phyloP scores from a whole-genome alignment of 2,329 filamentous ascomycete species.

The Penicillium brasilianum region DNA sequence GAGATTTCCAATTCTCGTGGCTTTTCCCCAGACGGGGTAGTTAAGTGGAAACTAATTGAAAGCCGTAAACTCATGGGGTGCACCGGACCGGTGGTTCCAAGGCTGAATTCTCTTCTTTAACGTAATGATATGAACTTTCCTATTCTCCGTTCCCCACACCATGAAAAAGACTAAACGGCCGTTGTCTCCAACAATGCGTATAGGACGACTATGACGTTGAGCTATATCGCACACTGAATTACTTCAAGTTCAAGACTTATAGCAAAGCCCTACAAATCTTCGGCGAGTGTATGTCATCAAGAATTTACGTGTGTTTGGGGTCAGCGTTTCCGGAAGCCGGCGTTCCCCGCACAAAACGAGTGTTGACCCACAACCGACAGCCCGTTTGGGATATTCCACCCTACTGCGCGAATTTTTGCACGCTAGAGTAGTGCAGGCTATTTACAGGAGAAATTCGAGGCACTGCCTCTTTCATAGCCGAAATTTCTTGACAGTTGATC shows the following conservation, averaged over 20 bases:
- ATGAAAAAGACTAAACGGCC: not conserved
- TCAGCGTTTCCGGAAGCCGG: slow-evolving; percentile 2
- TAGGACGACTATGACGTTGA: not conserved
- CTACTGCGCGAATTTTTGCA: not conserved
- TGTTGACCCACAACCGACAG: not conserved
- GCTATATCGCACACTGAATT: not conserved
- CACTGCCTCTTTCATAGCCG: not conserved
- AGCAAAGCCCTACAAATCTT: too few species aligned
- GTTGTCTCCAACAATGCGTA: not conserved
- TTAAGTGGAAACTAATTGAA: not conserved
- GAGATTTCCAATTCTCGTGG: not conserved
- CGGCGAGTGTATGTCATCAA: not conserved
- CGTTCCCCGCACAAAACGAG: slow-evolving; percentile 12
- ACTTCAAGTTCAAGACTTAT: not conserved
- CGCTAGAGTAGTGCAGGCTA: not conserved
- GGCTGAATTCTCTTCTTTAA: slow-evolving; percentile 6
- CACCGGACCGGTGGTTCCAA: slow-evolving; percentile 6
- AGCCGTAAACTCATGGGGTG: not conserved
- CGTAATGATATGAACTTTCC: slow-evolving; percentile 13
- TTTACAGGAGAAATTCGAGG: not conserved
- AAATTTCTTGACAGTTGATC: not conserved
- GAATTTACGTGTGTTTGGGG: not conserved
- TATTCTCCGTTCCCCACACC: slow-evolving; percentile 9
- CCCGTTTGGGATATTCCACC: not conserved
- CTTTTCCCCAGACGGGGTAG: not conserved